Conservation (phyloP, 2,329 filamentous ascomycete genomes). For the Albophoma yamanashiensis region DNA sequence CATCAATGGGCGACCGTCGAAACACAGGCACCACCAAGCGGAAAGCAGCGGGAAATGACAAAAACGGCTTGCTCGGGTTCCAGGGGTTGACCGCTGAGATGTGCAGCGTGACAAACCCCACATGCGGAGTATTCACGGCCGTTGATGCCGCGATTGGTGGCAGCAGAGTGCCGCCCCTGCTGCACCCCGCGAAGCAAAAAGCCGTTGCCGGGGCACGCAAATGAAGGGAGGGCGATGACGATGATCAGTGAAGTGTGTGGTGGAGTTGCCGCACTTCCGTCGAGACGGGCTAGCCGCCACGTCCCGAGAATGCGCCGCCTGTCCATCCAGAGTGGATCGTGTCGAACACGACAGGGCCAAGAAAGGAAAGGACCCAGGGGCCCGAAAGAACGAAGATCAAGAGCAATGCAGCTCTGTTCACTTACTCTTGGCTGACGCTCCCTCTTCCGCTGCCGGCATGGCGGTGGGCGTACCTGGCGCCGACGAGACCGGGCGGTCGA, state of each 20-base stretch:
- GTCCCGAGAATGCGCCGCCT: background rate
- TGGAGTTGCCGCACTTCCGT: background rate
- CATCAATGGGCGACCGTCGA: background rate
- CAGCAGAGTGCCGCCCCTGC: background rate
- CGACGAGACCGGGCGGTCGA: conserved; percentile 17
- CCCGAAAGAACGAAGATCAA: conserved; percentile 3
- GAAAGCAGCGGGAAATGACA: background rate
- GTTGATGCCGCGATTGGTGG: background rate
- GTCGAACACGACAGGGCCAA: background rate
- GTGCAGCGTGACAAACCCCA: conserved; percentile 1
- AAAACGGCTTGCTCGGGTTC: background rate
- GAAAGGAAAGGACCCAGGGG: background rate
- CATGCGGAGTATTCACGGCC: background rate
- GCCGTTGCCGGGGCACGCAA: background rate
- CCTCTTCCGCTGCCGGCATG: conserved; percentile 2
- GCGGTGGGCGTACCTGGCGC: conserved; percentile 17
- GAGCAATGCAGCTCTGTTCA: conserved; percentile 2
- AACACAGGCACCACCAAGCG: background rate
- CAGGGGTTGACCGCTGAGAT: background rate
- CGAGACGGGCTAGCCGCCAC: background rate
- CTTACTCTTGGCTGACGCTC: conserved; percentile 6
- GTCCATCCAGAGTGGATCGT: background rate
- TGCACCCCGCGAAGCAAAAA: background rate
- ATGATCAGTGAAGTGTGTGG: background rate
- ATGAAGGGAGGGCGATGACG: background rate